Conservation (phyloP, 208 protist genomes). For the Lotmaria passim region DNA sequence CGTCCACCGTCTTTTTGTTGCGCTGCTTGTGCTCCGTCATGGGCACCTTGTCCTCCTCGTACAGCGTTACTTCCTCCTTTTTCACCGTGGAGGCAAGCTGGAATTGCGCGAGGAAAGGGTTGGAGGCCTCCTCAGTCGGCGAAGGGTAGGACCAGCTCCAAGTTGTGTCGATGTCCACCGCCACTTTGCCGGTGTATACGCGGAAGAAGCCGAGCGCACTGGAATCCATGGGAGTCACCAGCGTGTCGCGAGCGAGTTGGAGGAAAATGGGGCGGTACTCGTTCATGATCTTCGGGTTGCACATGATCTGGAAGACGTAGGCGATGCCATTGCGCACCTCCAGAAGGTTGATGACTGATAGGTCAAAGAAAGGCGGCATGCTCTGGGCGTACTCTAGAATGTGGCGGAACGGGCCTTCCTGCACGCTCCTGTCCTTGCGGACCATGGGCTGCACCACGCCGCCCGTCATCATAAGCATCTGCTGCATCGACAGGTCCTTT, state of each 20-base stretch:
- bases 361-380: slow-evolving; percentile 73
- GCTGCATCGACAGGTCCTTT: slow-evolving; percentile 69
- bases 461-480: slow-evolving; percentile 86
- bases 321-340: slow-evolving; percentile 73
- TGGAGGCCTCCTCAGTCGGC: neutral
- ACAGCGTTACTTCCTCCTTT: slow-evolving; percentile 65
- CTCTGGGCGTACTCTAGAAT: slow-evolving; percentile 69
- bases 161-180: slow-evolving; percentile 58
- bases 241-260: slow-evolving; percentile 60
- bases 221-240: slow-evolving; percentile 45
- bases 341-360: slow-evolving; percentile 75
- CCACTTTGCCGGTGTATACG: slow-evolving; percentile 51
- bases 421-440: slow-evolving; percentile 47
- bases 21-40: slow-evolving; percentile 40
- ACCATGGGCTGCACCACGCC: slow-evolving; percentile 66
- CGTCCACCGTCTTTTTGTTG: slow-evolving; percentile 52
- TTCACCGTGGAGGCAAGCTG: slow-evolving; percentile 58
- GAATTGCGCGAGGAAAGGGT: slow-evolving; percentile 38
- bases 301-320: slow-evolving; percentile 87
- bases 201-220: slow-evolving; percentile 56
- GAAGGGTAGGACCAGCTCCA: slow-evolving; percentile 58
- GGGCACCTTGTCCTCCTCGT: slow-evolving; percentile 44
- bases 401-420: slow-evolving; percentile 67
- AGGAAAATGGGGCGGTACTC: slow-evolving; percentile 65
- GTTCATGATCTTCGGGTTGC: slow-evolving; percentile 63